Evolutionary conservation across 2,329 filamentous ascomycete species (phyloP), one percentile per base, ranked within the genome.

Genomic region (Chaetomiaceae sp.): DNA sequence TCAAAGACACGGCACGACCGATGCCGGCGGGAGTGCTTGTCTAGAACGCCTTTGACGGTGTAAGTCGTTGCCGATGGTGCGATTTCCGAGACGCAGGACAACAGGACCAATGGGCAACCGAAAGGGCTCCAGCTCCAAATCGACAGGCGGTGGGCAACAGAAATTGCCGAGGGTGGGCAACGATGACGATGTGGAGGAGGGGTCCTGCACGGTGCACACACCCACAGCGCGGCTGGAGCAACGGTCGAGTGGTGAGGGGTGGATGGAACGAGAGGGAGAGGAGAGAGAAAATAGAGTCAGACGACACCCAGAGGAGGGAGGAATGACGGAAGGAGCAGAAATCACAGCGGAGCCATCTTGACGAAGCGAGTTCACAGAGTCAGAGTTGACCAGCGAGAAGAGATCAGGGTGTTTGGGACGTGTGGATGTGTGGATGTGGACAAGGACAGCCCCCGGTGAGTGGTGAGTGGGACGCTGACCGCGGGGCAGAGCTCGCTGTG

Each of bases 271-370:
- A 38, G 46, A 39, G 49, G 26, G 30, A 10, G 43, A 49, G 27
- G 36, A 17, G 35, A 29, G 42, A 36, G 32, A 40, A 17, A 49
- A 36, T n/a, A 39, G 22, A 24, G 22, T 24, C 22, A 9, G 22
- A 9, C 22, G 22, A 24, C 22, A 24, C 22, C 33, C 48, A 41
- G 39, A 24, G 26, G 36, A 46, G 45, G 44, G 42, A 47, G 35
- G 43, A 20, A 34, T n/a, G 33, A 37, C 40, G 29, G 42, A 36
- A 38, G 38, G 46, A 40, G 22, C 43, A 33, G 39, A 34, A 32
- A 46, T 58, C 55, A 58, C 54, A 56, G 45, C 35, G 48, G 52
- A 55, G 53, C 41, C 54, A 59, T 58, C 49, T 52, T 52, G 54
- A 39, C 20, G 32, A 19, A 35, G 34, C 15, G 24, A 39, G 38